These are phyloP conservation scores for Acer negundo DNA, from an alignment of 345 rosid species.

Conservation along the genomic window DNA sequence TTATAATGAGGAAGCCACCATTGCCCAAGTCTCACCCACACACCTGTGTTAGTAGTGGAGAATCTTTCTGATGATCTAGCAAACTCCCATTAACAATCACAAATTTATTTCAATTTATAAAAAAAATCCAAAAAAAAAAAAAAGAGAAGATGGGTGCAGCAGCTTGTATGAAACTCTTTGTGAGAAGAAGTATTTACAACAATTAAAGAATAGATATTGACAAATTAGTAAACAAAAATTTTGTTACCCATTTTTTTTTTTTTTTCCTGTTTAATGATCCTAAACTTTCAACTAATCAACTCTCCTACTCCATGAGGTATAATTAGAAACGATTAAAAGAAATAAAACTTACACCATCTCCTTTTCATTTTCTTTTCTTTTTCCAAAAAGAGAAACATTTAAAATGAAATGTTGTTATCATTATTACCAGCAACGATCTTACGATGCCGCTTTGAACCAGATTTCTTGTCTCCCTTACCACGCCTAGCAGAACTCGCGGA, in stretches of 20 bases:
- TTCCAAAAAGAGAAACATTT: not conserved
- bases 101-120: not conserved
- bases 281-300: not conserved
- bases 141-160: not conserved
- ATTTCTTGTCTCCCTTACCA: constrained; percentile 45
- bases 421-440: constrained; percentile 53
- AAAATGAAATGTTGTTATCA: constrained; percentile 30
- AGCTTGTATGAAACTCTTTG: constrained; percentile 1
- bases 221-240: not conserved
- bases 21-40: not conserved
- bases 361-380: not conserved
- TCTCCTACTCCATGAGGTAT: constrained; percentile 10
- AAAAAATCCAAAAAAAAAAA: not conserved
- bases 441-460: constrained; percentile 58
- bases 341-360: not conserved
- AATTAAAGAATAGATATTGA: constrained; percentile 4
- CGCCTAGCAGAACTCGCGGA: constrained; percentile 42
- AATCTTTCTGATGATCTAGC: constrained; percentile 1
- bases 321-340: constrained; percentile 6
- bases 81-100: not conserved
- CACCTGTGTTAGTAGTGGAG: not conserved
- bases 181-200: constrained; percentile 19
- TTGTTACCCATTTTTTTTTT: not conserved
- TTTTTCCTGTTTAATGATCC: constrained; percentile 14
- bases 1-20: not conserved